These are phyloP conservation scores for Ustilago esculenta DNA, from an alignment of 1,284 basidiomycete species.

Conservation along the genomic window DNA sequence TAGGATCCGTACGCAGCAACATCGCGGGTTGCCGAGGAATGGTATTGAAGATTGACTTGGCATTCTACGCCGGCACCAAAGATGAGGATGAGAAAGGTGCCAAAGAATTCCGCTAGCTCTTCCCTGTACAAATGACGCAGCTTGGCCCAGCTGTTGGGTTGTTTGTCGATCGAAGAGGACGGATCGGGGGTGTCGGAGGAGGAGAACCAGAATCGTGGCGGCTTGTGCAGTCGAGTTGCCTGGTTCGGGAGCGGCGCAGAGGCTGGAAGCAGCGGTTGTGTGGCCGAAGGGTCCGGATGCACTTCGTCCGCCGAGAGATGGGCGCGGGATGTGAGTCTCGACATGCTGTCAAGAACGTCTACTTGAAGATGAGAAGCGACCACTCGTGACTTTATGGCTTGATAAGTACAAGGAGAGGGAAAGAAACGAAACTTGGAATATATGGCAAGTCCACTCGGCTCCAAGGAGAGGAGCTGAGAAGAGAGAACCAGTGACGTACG, in stretches of 20 bases:
- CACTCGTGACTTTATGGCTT: too few species aligned
- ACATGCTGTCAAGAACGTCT: slow-evolving; percentile 4
- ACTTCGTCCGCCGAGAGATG: slow-evolving; percentile 26
- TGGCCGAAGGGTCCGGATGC: slow-evolving; percentile 23
- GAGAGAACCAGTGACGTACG: too few species aligned
- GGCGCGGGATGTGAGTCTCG: slow-evolving; percentile 4
- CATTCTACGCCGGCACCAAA: slow-evolving; percentile 63
- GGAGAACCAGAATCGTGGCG: slow-evolving; percentile 30
- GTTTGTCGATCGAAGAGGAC: background rate
- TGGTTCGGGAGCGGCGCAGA: slow-evolving; percentile 32
- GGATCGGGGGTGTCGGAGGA: background rate
- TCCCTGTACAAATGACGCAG: slow-evolving; percentile 48
- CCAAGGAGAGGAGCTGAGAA: too few species aligned
- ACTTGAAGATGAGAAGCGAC: too few species aligned
- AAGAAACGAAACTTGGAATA: too few species aligned
- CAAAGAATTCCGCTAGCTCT: slow-evolving; percentile 55
- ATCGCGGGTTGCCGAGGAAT: slow-evolving; percentile 5
- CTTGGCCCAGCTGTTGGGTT: slow-evolving; percentile 41
- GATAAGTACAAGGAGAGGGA: too few species aligned
- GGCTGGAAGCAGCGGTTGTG: slow-evolving; percentile 27
- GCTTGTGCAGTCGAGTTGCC: slow-evolving; percentile 40
- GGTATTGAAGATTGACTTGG: slow-evolving; percentile 56
- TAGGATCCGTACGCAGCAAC: slow-evolving; percentile 44
- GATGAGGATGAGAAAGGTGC: slow-evolving; percentile 57
- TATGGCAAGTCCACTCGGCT: too few species aligned